Percentiles rank a stretch among this genome's conserved stretches.
Conservation (phyloP, 2,329 filamentous ascomycete species). For the Trichoderma sp. region DNA sequence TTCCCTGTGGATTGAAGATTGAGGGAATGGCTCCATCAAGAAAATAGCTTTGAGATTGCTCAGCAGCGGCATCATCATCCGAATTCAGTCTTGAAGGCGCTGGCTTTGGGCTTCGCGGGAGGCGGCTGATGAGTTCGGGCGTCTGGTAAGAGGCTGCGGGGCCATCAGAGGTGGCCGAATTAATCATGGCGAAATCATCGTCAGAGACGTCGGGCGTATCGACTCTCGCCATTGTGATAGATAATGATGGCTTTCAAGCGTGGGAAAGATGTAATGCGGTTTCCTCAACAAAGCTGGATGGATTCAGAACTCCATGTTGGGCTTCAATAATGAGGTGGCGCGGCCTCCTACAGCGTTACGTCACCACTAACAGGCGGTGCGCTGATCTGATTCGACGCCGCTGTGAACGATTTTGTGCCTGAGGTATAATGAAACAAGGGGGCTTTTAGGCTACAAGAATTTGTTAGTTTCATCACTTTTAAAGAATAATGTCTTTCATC, state of each 20-base stretch:
- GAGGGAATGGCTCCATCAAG: neutral
- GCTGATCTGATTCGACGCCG: neutral
- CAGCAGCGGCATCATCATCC: neutral
- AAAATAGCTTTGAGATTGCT: neutral
- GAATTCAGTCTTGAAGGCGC: neutral
- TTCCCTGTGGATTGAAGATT: neutral
- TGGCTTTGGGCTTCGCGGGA: constrained; percentile 1
- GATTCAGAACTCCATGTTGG: neutral
- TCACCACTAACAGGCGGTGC: neutral
- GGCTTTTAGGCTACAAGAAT: neutral
- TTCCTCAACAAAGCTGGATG: neutral
- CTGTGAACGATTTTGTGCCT: neutral
- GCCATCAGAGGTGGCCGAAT: neutral
- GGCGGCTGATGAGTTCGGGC: constrained; percentile 2
- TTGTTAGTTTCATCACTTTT: neutral
- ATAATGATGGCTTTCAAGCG: neutral
- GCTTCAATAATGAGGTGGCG: neutral
- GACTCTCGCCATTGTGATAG: neutral
- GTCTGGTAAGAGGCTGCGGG: constrained; percentile 8
- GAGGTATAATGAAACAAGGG: neutral
- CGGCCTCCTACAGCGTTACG: neutral
- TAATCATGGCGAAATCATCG: constrained; percentile 15
- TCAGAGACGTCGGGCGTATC: neutral
- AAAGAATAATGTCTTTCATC: neutral
- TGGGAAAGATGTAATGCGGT: neutral